Conservation (phyloP, 495 filamentous ascomycete genomes). For the Entonaema liquescens region DNA sequence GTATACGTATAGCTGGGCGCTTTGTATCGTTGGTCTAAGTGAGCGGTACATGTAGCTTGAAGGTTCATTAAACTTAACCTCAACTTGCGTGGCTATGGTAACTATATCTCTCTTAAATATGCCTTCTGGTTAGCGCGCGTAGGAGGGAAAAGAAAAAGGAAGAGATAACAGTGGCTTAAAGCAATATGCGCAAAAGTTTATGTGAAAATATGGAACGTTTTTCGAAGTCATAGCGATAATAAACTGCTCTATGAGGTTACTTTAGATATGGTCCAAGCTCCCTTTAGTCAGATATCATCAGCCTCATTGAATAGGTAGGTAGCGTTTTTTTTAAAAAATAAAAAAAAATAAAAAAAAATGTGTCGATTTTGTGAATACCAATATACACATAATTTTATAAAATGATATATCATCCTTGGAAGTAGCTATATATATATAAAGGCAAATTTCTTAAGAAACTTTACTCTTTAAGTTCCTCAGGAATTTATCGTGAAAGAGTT, state of each 20-base stretch:
- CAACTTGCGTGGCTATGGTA: slow-evolving; percentile 2
- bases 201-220: background rate
- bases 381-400: too few relatives aligned
- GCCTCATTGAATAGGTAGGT: too few relatives aligned
- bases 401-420: too few relatives aligned
- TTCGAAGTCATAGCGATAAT: background rate
- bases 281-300: background rate
- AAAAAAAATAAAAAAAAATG: too few relatives aligned
- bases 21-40: background rate
- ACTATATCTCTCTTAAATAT: too few relatives aligned
- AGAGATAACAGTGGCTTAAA: background rate
- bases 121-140: slow-evolving; percentile 18
- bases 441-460: too few relatives aligned
- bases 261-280: slow-evolving; percentile 20
- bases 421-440: too few relatives aligned
- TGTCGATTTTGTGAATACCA: too few relatives aligned
- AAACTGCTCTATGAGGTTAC: background rate
- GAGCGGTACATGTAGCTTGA: background rate
- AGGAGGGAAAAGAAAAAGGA: background rate
- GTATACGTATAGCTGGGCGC: background rate
- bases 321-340: too few relatives aligned
- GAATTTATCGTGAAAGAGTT: too few relatives aligned
- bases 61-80: background rate
- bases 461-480: too few relatives aligned
- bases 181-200: slow-evolving; percentile 3